Conservation (phyloP, 371 early-diverging fungal genomes). For the Rhizopus sp. region DNA sequence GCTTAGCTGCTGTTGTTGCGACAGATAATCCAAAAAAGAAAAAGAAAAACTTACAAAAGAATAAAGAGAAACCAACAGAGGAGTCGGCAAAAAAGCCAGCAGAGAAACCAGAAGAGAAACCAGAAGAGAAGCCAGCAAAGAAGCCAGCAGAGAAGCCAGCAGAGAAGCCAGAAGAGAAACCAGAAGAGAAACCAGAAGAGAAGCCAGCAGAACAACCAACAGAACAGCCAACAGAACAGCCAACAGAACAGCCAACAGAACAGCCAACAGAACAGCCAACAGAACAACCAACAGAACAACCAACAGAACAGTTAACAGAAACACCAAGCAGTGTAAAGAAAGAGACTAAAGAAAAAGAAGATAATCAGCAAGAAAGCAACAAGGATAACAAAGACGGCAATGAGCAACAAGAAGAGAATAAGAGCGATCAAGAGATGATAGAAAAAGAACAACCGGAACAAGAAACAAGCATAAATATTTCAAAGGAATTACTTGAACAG, state of each 20-base stretch:
- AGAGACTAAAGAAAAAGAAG: neutral
- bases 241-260: neutral
- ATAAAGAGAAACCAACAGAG: neutral
- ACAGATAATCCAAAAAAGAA: conserved; percentile 6
- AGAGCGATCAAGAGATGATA: neutral
- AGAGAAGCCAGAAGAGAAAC: neutral
- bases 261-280: neutral
- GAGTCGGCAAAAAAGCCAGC: neutral
- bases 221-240: neutral
- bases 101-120: neutral
- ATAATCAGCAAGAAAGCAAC: too few species aligned
- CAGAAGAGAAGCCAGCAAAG: neutral
- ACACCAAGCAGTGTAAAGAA: neutral
- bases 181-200: neutral
- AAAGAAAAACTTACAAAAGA: neutral
- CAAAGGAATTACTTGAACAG: conserved; percentile 48
- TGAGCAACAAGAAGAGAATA: neutral
- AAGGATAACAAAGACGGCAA: neutral
- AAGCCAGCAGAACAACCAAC: neutral
- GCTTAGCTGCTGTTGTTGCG: conserved; percentile 42
- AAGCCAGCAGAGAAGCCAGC: neutral
- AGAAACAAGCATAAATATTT: neutral
- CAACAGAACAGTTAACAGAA: neutral
- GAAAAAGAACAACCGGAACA: neutral
- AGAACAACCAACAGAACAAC: too few species aligned